Conservation (phyloP, 345 rosid genomes). For the Eutrema heterophyllum region DNA sequence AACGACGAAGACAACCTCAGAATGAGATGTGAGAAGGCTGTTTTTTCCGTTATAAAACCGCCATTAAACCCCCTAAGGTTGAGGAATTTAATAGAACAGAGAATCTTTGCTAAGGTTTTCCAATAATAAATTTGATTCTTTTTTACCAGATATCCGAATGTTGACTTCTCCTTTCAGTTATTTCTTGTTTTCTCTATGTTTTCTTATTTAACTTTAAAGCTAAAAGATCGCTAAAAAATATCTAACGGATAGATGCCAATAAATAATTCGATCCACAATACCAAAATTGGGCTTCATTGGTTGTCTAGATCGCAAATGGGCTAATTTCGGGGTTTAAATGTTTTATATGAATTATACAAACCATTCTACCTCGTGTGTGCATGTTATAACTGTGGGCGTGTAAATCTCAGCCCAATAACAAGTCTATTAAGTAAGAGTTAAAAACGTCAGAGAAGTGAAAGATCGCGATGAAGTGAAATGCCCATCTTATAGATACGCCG, state of each 20-base stretch:
- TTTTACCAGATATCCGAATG: background rate
- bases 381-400: too few relatives aligned
- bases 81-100: background rate
- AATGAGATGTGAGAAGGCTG: background rate
- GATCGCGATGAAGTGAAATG: too few relatives aligned
- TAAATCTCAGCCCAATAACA: too few relatives aligned
- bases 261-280: background rate
- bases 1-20: conserved; percentile 10
- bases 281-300: background rate
- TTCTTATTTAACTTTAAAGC: background rate
- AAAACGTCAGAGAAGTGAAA: too few relatives aligned
- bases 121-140: background rate
- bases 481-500: too few relatives aligned
- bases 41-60: background rate
- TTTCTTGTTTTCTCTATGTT: background rate
- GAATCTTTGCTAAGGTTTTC: background rate
- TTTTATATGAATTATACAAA: background rate
- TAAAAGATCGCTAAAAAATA: background rate
- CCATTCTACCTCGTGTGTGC: background rate
- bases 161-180: background rate
- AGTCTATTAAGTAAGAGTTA: too few relatives aligned
- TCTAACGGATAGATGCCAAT: background rate
- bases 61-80: background rate
- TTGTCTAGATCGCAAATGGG: background rate
- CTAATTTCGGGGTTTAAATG: background rate